Evolutionary conservation across 2,329 filamentous ascomycete species (phyloP).

Genomic region (Calonectria fujianensis): DNA sequence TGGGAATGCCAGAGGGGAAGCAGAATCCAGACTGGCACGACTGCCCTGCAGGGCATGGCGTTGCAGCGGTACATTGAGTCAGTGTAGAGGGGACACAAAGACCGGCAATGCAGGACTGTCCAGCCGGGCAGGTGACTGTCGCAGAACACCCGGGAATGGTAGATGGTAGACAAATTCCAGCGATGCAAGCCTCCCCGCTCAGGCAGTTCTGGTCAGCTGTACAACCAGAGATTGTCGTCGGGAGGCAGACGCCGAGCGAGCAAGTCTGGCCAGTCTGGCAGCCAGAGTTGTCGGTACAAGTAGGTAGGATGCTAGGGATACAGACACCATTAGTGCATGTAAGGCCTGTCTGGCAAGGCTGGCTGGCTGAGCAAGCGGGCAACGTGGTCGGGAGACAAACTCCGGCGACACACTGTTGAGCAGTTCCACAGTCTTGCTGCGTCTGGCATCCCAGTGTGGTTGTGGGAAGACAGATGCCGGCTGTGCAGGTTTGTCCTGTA

Average conservation of each 20-base stretch:
- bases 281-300: background rate
- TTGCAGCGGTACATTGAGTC: background rate
- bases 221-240: background rate
- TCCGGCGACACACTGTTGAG: background rate
- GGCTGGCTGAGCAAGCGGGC: background rate
- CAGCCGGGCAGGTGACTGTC: background rate
- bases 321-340: background rate
- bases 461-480: conserved; percentile 8
- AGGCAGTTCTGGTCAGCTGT: background rate
- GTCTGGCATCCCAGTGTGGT: background rate
- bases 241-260: conserved; percentile 1
- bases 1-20: conserved; percentile 2
- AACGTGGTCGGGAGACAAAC: background rate
- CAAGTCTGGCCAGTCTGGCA: conserved; percentile 12
- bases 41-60: background rate
- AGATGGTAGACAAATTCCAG: background rate
- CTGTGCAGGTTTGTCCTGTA: conserved; percentile 10
- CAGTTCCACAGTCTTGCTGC: background rate
- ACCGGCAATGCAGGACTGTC: background rate
- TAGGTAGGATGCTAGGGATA: background rate
- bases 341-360: background rate
- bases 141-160: background rate
- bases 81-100: background rate
- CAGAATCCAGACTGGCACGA: conserved; percentile 23
- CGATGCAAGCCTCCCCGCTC: background rate